Percentiles rank a stretch among this genome's conserved stretches.
Evolutionary conservation across 2,329 filamentous ascomycete genomes (phyloP).

Genomic region (Canariomyces notabilis): DNA sequence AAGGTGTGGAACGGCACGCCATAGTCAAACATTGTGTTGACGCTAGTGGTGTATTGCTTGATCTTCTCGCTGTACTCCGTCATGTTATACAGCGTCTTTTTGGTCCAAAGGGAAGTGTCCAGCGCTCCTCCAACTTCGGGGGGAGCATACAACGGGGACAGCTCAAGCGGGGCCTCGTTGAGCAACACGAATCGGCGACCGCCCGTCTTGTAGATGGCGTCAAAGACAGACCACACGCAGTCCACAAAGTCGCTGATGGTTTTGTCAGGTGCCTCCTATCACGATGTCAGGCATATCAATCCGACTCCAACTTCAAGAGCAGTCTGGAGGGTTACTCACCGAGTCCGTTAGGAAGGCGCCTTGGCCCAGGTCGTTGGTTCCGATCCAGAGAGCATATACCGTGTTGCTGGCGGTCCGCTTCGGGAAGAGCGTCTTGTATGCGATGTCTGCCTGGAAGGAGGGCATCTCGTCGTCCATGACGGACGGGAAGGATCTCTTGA

Average conservation of each 20-base stretch:
- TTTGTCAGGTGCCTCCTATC: conserved; percentile 53
- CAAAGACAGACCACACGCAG: conserved; percentile 62
- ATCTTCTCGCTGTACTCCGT: conserved; percentile 45
- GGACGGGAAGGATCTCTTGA: conserved; percentile 55
- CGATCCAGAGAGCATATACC: conserved; percentile 74
- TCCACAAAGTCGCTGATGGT: conserved; percentile 61
- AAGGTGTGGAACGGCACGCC: conserved; percentile 44
- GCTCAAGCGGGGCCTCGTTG: conserved; percentile 62
- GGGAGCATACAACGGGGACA: conserved; percentile 61
- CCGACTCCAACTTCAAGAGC: too few species aligned
- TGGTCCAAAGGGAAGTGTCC: conserved; percentile 42
- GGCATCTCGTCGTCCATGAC: conserved; percentile 58
- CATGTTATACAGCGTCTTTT: conserved; percentile 43
- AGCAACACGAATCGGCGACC: conserved; percentile 67
- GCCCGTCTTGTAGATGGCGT: conserved; percentile 59
- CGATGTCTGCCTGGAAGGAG: conserved; percentile 48
- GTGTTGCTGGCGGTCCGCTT: conserved; percentile 51
- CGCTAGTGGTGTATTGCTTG: conserved; percentile 43
- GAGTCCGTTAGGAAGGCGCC: conserved; percentile 61
- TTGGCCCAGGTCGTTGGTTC: conserved; percentile 71
- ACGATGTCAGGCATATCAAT: too few species aligned
- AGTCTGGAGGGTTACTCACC: too few species aligned
- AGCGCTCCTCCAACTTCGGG: conserved; percentile 38
- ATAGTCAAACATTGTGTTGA: conserved; percentile 47
- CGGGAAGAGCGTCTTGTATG: conserved; percentile 39